These are phyloP conservation scores for Diaporthe vaccinii DNA, from an alignment of 2,329 filamentous ascomycete species.

Conservation along the genomic window DNA sequence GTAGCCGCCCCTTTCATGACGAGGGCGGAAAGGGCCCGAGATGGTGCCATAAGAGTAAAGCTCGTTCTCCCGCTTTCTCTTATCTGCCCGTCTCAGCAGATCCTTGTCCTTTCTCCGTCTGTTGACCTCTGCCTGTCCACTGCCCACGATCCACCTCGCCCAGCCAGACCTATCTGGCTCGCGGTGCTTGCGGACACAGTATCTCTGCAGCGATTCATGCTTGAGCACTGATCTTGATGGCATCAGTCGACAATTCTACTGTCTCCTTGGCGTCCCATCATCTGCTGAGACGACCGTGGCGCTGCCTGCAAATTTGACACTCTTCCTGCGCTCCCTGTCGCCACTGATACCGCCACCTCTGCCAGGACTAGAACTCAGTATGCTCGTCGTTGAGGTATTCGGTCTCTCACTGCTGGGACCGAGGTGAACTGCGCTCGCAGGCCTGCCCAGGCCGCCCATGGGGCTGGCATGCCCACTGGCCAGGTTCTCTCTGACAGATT, in stretches of 20 bases:
- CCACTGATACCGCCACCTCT: conserved; percentile 48
- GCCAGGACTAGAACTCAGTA: conserved; percentile 66
- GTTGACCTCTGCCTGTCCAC: conserved; percentile 7
- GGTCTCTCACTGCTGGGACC: conserved; percentile 31
- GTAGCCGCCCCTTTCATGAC: neutral
- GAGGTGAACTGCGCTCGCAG: conserved; percentile 43
- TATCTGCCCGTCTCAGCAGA: conserved; percentile 12
- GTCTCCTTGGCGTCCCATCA: conserved; percentile 9
- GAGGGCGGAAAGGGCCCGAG: neutral
- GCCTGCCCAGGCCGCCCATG: conserved; percentile 51
- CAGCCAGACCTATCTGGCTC: conserved; percentile 24
- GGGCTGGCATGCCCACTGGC: conserved; percentile 17
- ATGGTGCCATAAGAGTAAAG: neutral
- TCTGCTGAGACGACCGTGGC: conserved; percentile 34
- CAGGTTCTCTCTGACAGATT: conserved; percentile 66
- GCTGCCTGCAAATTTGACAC: conserved; percentile 71
- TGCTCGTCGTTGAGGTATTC: conserved; percentile 44
- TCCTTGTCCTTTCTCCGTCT: neutral
- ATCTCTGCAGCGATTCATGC: conserved; percentile 19
- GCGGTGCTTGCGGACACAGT: conserved; percentile 23
- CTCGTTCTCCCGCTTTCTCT: neutral
- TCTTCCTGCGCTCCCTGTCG: conserved; percentile 71
- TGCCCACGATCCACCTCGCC: conserved; percentile 23
- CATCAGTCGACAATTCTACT: conserved; percentile 27
- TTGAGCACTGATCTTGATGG: conserved; percentile 28